These are phyloP conservation scores for Triglochin maritima DNA, from an alignment of 106 monocot species.

Conservation along the genomic window DNA sequence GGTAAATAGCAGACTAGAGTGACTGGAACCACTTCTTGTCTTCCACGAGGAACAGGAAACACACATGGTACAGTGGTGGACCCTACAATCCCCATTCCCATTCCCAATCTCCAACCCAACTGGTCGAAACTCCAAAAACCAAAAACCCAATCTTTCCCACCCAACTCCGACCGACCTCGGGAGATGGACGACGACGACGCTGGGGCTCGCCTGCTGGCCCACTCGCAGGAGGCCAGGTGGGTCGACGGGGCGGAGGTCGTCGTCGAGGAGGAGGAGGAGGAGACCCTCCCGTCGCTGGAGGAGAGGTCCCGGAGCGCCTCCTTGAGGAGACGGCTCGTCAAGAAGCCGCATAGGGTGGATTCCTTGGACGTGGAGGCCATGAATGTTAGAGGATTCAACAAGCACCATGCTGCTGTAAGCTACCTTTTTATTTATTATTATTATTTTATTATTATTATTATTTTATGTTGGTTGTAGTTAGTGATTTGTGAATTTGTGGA, in stretches of 20 bases:
- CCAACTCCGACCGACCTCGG: too few species aligned
- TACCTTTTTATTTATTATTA: not conserved
- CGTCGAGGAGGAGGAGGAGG: slow-evolving; percentile 19
- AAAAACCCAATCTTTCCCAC: too few species aligned
- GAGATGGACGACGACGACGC: not conserved
- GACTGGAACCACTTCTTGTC: too few species aligned
- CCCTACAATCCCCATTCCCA: too few species aligned
- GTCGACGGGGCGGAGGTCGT: slow-evolving; percentile 79
- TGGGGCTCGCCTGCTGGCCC: not conserved
- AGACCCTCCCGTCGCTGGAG: not conserved
- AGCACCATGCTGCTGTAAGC: slow-evolving; percentile 36
- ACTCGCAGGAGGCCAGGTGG: slow-evolving; percentile 40
- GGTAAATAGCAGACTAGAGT: too few species aligned
- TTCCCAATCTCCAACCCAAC: too few species aligned
- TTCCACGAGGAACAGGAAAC: too few species aligned
- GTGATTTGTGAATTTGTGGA: too few species aligned
- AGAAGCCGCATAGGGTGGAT: slow-evolving; percentile 51
- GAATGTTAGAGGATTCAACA: slow-evolving; percentile 38
- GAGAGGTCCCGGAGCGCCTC: not conserved
- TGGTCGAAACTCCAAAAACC: too few species aligned
- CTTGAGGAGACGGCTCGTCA: slow-evolving; percentile 35
- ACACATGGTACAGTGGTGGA: too few species aligned
- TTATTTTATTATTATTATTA: too few species aligned
- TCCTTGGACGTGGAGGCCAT: slow-evolving; percentile 85
- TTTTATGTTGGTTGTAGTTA: too few species aligned